Evolutionary conservation across 2,329 filamentous ascomycete species (phyloP).

Genomic region (Fusarium odoratissimum): DNA sequence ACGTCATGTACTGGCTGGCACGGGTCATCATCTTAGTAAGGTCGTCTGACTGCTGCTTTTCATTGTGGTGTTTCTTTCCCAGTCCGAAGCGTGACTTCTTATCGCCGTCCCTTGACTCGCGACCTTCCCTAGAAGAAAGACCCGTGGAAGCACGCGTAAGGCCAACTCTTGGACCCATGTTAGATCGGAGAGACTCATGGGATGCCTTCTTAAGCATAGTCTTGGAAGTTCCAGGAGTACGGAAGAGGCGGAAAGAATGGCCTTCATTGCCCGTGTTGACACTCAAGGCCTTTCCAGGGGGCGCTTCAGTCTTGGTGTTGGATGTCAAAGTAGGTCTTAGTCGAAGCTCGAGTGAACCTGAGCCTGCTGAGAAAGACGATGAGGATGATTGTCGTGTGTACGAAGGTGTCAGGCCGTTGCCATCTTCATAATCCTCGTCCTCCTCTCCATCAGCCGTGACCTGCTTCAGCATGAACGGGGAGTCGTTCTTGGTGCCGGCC

Average conservation of each 20-base stretch:
- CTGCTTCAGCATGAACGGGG: conserved; percentile 68
- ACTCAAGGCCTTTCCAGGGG: conserved; percentile 60
- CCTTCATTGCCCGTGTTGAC: conserved; percentile 61
- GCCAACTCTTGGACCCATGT: conserved; percentile 54
- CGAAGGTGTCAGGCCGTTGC: conserved; percentile 51
- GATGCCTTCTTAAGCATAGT: conserved; percentile 64
- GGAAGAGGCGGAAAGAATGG: conserved; percentile 65
- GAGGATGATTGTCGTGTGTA: conserved; percentile 57
- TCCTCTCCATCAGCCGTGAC: conserved; percentile 53
- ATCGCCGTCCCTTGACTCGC: conserved; percentile 53
- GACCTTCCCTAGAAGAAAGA: conserved; percentile 54
- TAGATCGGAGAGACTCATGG: conserved; percentile 64
- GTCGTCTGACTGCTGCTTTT: conserved; percentile 82
- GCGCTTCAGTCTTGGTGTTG: conserved; percentile 53
- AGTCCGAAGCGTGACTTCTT: conserved; percentile 69
- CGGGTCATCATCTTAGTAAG: conserved; percentile 96
- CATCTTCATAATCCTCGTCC: conserved; percentile 59
- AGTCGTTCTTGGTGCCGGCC: conserved; percentile 64
- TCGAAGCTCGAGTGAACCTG: conserved; percentile 82
- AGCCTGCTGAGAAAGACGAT: conserved; percentile 67
- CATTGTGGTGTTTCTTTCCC: conserved; percentile 60
- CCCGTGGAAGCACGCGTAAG: conserved; percentile 61
- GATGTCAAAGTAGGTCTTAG: conserved; percentile 84
- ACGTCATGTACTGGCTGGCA: conserved; percentile 96
- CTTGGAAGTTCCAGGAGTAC: conserved; percentile 57